Evolutionary conservation across 352 stramenopile genomes (phyloP).

Genomic region (Pythium chondricola): DNA sequence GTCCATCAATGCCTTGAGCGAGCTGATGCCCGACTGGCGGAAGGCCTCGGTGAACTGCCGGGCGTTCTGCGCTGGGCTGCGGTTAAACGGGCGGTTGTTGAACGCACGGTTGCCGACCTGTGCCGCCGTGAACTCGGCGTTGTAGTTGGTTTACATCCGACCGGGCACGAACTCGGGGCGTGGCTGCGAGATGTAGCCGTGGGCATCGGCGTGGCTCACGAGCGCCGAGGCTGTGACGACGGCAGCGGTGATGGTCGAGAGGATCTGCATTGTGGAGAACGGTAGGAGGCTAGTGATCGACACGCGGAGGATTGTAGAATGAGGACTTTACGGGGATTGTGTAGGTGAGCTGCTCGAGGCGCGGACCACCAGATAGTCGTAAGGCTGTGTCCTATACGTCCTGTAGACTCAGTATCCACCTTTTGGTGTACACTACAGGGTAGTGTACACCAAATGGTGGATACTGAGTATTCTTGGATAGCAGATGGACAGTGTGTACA

Average conservation of each 20-base stretch:
- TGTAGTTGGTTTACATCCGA: conserved; percentile 16
- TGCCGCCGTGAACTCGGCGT: conserved; percentile 21
- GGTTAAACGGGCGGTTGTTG: conserved; percentile 13
- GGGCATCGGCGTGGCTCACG: conserved; percentile 5
- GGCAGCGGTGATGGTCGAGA: background rate
- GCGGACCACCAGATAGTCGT: no score
- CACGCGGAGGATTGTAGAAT: background rate
- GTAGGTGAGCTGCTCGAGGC: no score
- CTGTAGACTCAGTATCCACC: background rate
- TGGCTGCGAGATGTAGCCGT: conserved; percentile 21
- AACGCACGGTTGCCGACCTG: conserved; percentile 19
- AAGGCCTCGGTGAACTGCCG: conserved; percentile 4
- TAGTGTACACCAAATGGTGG: background rate
- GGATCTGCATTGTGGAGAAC: background rate
- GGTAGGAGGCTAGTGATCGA: background rate
- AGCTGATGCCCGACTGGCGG: background rate
- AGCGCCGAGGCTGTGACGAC: conserved; percentile 1
- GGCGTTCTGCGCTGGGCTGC: conserved; percentile 1
- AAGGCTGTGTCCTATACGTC: no score
- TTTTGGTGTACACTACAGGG: background rate
- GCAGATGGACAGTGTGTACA: no score
- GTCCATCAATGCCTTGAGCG: conserved; percentile 11
- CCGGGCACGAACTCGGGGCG: conserved; percentile 15
- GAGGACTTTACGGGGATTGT: no score
- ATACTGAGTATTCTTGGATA: no score